Evolutionary conservation across 306 rosid species (phyloP), one percentile per base, ranked within the genome.

Genomic region (Vigna unguiculata): DNA sequence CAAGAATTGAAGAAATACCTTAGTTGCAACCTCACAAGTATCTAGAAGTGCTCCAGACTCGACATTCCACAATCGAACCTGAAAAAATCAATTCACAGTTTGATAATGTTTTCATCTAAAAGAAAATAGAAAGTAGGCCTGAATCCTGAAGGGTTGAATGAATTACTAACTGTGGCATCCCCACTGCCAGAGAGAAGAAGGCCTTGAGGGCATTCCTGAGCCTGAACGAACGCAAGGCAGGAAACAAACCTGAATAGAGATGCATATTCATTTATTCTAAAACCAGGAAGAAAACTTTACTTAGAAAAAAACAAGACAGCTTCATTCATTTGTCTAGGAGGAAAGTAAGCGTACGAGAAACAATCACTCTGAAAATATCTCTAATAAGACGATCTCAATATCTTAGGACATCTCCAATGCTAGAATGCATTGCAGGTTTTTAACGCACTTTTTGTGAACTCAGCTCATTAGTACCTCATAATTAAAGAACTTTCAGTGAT

Each of bases 1-100:
- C 12, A 25, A 58, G 17, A 78, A 55, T 41, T 41, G 9, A 64
- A 30, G 34, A 64, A 83, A 71, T 84, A 89, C 99, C 97, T 90
- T 87, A 68, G 34, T 59, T 73, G 86, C 94, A 66, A 92, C 83
- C 79, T 89, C 92, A 83, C 88, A 95, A 17, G 92, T 90, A 81
- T 88, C 89, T 34, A 90, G 86, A 71, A 92, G 97, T 57, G 83
- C 86, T 79, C 97, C 96, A 43, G 92, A 92, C 13, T 82, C 41
- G 76, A 85, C 83, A 76, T 90, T 89, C 99, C 97, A 95, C 75
- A 92, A 79, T 32, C 97, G 91, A 47, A 95, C 96, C 99, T 95
- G 82, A 66, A 77, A 66, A 80, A 83, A 58, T 19, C 38, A 74
- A 76, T 24, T 73, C 32, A 47, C 38, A 60, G 83, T 22, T 24